Percentiles rank a stretch among this genome's conserved stretches.
phyloP scores from a whole-genome alignment of 2,329 filamentous ascomycete genomes.

The Verticillium nubilum region DNA sequence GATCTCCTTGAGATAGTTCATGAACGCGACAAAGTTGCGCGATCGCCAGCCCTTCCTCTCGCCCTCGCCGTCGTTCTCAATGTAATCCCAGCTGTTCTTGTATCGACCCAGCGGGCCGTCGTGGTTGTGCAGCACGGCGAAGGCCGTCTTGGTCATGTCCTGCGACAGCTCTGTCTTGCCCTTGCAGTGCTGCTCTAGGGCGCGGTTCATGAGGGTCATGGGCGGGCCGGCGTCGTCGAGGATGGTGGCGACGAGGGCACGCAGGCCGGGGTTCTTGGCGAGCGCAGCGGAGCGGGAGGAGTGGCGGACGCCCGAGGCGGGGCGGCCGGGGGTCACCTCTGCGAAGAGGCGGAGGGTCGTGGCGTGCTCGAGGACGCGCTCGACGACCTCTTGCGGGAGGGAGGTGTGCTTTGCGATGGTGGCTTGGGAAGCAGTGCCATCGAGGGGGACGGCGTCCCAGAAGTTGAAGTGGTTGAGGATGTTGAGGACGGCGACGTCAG shows the following conservation, averaged over 20 bases:
- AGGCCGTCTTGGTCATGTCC: constrained; percentile 28
- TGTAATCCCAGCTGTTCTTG: constrained; percentile 29
- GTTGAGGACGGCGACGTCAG: constrained; percentile 38
- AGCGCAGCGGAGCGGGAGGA: constrained; percentile 32
- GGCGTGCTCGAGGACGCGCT: constrained; percentile 31
- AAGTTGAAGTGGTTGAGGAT: constrained; percentile 47
- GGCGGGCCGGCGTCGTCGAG: constrained; percentile 31
- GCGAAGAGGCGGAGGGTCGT: constrained; percentile 32
- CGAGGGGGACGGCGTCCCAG: constrained; percentile 42
- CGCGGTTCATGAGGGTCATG: constrained; percentile 26
- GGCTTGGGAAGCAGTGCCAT: constrained; percentile 35
- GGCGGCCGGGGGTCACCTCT: constrained; percentile 7
- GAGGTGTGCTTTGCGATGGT: constrained; percentile 30
- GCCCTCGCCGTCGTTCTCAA: constrained; percentile 34
- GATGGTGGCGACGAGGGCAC: constrained; percentile 28
- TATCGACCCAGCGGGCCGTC: constrained; percentile 20
- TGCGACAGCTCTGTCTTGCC: constrained; percentile 24
- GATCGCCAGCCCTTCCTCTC: constrained; percentile 30
- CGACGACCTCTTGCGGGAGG: constrained; percentile 31
- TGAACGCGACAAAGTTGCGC: constrained; percentile 32
- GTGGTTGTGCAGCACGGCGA: constrained; percentile 27
- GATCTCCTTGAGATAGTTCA: constrained; percentile 32
- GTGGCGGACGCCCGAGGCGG: constrained; percentile 23
- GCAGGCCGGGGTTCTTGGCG: constrained; percentile 23
- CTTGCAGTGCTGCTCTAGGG: constrained; percentile 23